A percentile compares a stretch with the other conserved stretches of the same genome.
These are phyloP conservation scores for Tolypocladium sp. DNA, from an alignment of 2,329 filamentous ascomycete genomes.

Conservation along the genomic window DNA sequence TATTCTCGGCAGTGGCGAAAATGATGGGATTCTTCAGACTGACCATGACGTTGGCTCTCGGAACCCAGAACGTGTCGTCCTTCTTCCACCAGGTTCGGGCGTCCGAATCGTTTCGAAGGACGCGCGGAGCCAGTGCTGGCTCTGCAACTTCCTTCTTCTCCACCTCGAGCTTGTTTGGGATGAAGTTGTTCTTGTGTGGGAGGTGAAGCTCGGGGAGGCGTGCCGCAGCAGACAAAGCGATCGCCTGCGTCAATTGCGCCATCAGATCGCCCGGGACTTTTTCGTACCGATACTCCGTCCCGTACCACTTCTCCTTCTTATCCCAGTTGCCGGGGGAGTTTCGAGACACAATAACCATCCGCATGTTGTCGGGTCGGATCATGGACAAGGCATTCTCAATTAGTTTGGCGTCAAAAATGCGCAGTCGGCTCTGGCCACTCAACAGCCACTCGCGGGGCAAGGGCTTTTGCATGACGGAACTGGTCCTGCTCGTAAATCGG, in stretches of 20 bases:
- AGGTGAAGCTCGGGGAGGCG: slow-evolving; percentile 69
- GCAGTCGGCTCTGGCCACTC: slow-evolving; percentile 66
- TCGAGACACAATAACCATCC: slow-evolving; percentile 73
- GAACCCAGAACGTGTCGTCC: slow-evolving; percentile 97
- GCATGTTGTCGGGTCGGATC: slow-evolving; percentile 81
- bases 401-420: slow-evolving; percentile 69
- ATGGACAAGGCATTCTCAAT: slow-evolving; percentile 67
- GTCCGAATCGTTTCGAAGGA: slow-evolving; percentile 76
- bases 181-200: slow-evolving; percentile 91
- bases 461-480: slow-evolving; percentile 84
- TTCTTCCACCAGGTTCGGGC: slow-evolving; percentile 95
- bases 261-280: slow-evolving; percentile 71
- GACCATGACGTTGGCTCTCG: slow-evolving; percentile 80
- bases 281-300: slow-evolving; percentile 82
- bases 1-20: slow-evolving; percentile 68
- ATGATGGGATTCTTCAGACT: slow-evolving; percentile 71
- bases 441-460: slow-evolving; percentile 80
- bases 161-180: slow-evolving; percentile 85
- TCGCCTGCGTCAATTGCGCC: slow-evolving; percentile 57
- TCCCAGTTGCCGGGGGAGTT: slow-evolving; percentile 79
- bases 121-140: slow-evolving; percentile 62
- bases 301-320: slow-evolving; percentile 92
- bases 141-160: slow-evolving; percentile 85
- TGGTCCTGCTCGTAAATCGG: slow-evolving; percentile 77
- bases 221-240: slow-evolving; percentile 43